Conservation (phyloP, 1,284 basidiomycete genomes). For the Gyrodon tennesseensis region DNA sequence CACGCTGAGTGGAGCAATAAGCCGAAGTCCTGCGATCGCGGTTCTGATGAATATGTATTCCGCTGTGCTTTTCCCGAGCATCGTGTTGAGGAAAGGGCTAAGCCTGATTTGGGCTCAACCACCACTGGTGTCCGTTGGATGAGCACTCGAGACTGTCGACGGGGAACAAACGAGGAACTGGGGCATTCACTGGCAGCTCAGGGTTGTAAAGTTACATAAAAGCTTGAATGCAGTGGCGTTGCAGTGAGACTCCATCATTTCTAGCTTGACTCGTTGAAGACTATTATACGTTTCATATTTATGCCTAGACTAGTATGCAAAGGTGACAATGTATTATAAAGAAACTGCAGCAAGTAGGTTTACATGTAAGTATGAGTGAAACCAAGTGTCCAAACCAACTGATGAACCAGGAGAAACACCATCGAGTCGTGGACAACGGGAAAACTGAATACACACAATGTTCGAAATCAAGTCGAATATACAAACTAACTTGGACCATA, state of each 20-base stretch:
- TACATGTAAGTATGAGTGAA: not conserved
- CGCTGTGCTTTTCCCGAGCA: slow-evolving; percentile 51
- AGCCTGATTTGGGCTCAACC: not conserved
- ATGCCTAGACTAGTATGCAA: not conserved
- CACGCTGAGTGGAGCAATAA: slow-evolving; percentile 54
- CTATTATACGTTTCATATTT: not conserved
- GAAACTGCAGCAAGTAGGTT: not conserved
- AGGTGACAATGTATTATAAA: not conserved
- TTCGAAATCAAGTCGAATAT: not conserved
- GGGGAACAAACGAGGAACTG: too few relatives aligned
- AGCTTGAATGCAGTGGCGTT: not conserved
- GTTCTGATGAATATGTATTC: slow-evolving; percentile 59
- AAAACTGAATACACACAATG: not conserved
- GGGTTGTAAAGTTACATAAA: not conserved
- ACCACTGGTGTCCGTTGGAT: not conserved
- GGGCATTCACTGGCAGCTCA: not conserved
- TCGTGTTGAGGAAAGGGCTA: slow-evolving; percentile 29
- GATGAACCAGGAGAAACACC: not conserved
- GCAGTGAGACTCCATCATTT: not conserved
- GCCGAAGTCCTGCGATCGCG: slow-evolving; percentile 52
- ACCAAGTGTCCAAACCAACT: not conserved
- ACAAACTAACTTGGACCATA: not conserved
- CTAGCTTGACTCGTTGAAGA: too few relatives aligned
- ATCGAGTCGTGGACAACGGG: not conserved
- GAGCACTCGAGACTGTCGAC: not conserved